Evolutionary conservation across 1,284 basidiomycete species (phyloP).

Genomic region (Taiwanofungus camphoratus): DNA sequence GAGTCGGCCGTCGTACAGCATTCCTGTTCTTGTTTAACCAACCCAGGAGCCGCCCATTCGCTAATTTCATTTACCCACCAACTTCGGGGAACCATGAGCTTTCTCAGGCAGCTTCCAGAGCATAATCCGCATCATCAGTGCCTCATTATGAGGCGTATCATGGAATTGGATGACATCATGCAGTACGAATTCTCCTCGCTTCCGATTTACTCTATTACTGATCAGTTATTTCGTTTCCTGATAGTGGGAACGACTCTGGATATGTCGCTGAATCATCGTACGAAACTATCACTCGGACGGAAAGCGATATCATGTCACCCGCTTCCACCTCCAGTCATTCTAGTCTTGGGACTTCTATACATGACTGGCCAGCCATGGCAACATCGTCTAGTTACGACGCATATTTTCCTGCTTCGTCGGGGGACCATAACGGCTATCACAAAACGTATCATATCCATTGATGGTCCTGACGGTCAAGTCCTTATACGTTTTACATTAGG

Average conservation of each 20-base stretch:
- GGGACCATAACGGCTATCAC: slow-evolving; percentile 24
- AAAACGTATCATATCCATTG: slow-evolving; percentile 28
- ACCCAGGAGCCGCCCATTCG: slow-evolving; percentile 50
- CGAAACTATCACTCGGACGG: slow-evolving; percentile 46
- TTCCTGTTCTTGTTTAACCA: slow-evolving; percentile 59
- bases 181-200: slow-evolving; percentile 48
- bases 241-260: slow-evolving; percentile 41
- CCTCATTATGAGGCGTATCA: slow-evolving; percentile 50
- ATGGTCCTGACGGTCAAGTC: neutral
- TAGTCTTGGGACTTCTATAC: slow-evolving; percentile 25
- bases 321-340: slow-evolving; percentile 57
- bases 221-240: neutral
- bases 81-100: slow-evolving; percentile 49
- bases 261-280: slow-evolving; percentile 33
- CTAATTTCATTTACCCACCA: slow-evolving; percentile 60
- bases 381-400: slow-evolving; percentile 55
- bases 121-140: slow-evolving; percentile 52
- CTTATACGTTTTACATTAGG: neutral
- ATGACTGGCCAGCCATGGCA: slow-evolving; percentile 44
- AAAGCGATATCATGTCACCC: slow-evolving; percentile 65
- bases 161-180: slow-evolving; percentile 57
- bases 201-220: slow-evolving; percentile 13
- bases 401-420: slow-evolving; percentile 54
- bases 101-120: slow-evolving; percentile 56
- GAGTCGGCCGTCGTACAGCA: slow-evolving; percentile 33